A percentile compares a stretch with the other conserved stretches of the same genome.
phyloP scores from a whole-genome alignment of 768 basidiomycete species.

The Leucogyrophana mollusca region DNA sequence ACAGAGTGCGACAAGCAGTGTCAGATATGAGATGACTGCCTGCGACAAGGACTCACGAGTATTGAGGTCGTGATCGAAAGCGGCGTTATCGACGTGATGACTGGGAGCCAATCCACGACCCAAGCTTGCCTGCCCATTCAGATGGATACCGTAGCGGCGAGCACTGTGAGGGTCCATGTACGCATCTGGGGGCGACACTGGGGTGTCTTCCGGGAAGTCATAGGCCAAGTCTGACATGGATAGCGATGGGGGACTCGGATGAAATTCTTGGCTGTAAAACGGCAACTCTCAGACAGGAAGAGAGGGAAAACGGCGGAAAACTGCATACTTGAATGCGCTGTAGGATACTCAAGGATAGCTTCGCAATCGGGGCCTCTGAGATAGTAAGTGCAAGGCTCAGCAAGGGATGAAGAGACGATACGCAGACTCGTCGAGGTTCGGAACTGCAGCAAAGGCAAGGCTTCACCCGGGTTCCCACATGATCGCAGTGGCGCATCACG shows the following conservation, averaged over 20 bases:
- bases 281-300: background rate
- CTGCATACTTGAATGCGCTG: background rate
- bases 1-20: conserved; percentile 4
- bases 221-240: conserved; percentile 31
- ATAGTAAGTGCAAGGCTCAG: too few species aligned
- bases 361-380: background rate
- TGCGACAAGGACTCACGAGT: conserved; percentile 18
- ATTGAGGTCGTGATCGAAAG: conserved; percentile 6
- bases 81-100: conserved; percentile 3
- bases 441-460: too few species aligned
- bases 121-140: conserved; percentile 8
- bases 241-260: background rate
- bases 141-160: conserved; percentile 2
- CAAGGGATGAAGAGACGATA: too few species aligned
- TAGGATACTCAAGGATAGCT: background rate
- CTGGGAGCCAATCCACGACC: conserved; percentile 1
- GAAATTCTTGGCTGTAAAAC: too few species aligned
- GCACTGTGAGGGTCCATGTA: background rate
- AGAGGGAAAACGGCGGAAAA: conserved; percentile 1
- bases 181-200: conserved; percentile 7
- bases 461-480: too few species aligned
- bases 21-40: background rate
- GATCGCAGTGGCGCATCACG: too few species aligned
- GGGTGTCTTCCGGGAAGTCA: conserved; percentile 19
- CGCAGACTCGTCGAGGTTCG: too few species aligned